Evolutionary conservation across 306 rosid species (phyloP), one percentile per base, ranked within the genome.

Genomic region (Malus orientalis): DNA sequence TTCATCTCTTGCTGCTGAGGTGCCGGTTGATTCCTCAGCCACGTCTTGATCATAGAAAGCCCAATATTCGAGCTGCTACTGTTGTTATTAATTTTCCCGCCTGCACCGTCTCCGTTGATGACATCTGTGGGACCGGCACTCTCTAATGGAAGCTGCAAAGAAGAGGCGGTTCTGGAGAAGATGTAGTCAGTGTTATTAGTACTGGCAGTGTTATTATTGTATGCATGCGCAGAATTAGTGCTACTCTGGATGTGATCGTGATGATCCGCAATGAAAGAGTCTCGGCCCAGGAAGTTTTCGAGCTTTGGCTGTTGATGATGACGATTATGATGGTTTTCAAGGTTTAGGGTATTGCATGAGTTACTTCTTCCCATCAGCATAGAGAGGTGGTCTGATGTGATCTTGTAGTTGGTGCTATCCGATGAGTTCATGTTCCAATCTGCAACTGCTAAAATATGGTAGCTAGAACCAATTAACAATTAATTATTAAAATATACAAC

Each of bases 211-310:
- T 76, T 68, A 79, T 30, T 80, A 59, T 59, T 59, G 67, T 59
- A 54, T 6, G 75, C 68, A 61, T 25, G 81, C 72, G 55, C 36
- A 71, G 57, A 79, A 81, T 4, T 84, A 86, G 4, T 8, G 44
- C 68, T 73, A 32, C 58, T 23, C 55, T 27, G 25, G 76, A 20
- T 66, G 49, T 13, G 30, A 16, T 65, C 23, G n/a, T 12, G 51
- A 9, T 85, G 88, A 66, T 90, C 88, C 9, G 86, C 83, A 49
- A 64, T 14, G 22, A 87, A 88, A 15, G 92, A 86, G 85, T 90
- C 86, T 71, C 82, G 87, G 29, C 98, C 98, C 12, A 93, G 93
- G 76, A 93, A 93, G 86, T 93, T 93, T 67, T 93, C 98, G 3
- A 93, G 93, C 87, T 93, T 91, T 11, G 97, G 96, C 42, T 84